phyloP scores from a whole-genome alignment of 306 rosid species.

The Luffa acutangula region DNA sequence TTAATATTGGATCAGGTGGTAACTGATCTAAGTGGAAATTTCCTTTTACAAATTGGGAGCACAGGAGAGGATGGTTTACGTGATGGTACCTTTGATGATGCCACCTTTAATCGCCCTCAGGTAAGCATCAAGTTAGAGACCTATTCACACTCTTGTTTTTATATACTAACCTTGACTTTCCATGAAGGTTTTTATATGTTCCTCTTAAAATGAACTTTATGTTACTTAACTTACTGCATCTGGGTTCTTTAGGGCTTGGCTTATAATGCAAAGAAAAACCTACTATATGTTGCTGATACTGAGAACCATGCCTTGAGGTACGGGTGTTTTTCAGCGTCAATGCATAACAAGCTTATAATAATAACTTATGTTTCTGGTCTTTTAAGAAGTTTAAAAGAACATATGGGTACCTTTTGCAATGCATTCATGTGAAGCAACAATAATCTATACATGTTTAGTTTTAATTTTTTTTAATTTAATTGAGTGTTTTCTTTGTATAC shows the following conservation, averaged over 20 bases:
- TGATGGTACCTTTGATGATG: constrained; percentile 83
- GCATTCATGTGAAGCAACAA: neutral
- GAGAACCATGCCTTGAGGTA: constrained; percentile 98
- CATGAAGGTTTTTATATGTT: neutral
- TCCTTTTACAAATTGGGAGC: constrained; percentile 80
- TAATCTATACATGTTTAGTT: neutral
- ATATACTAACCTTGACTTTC: neutral
- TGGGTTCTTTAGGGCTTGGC: constrained; percentile 68
- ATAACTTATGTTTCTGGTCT: neutral
- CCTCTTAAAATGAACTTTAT: neutral
- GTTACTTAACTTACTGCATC: constrained; percentile 9
- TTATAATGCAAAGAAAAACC: constrained; percentile 75
- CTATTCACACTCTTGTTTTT: neutral
- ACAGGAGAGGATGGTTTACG: constrained; percentile 81
- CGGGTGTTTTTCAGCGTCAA: constrained; percentile 15
- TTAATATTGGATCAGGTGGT: constrained; percentile 62
- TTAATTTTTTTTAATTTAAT: neutral
- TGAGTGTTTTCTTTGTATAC: neutral
- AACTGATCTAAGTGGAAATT: constrained; percentile 72
- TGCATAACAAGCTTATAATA: neutral
- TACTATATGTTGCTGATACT: constrained; percentile 89
- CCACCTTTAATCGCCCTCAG: constrained; percentile 90
- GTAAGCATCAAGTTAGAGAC: constrained; percentile 18
- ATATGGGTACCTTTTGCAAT: neutral
- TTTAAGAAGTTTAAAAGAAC: neutral